Percentiles rank a stretch among this genome's conserved stretches.
Evolutionary conservation across 192 early-diverging fungal genomes (phyloP).

Genomic region (Coemansia reversa): DNA sequence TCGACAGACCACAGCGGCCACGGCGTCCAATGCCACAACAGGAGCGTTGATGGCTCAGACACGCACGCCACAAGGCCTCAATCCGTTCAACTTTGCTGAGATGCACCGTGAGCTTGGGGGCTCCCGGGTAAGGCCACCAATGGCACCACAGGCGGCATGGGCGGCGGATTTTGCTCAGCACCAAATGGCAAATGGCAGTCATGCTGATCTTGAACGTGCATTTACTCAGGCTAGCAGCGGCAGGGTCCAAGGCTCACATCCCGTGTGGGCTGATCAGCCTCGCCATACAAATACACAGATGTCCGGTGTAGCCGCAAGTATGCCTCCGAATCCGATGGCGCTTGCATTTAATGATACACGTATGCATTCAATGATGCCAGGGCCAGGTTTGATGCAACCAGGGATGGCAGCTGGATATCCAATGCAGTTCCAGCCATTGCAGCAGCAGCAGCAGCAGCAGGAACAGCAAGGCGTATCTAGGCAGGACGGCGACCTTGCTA

Average conservation of each 20-base stretch:
- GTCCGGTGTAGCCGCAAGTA: constrained; percentile 7
- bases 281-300: constrained; percentile 38
- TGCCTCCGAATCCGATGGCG: constrained; percentile 40
- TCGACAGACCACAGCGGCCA: constrained; percentile 25
- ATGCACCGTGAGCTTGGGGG: constrained; percentile 68
- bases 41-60: constrained; percentile 29
- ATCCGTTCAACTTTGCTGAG: constrained; percentile 68
- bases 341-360: constrained; percentile 71
- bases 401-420: constrained; percentile 20
- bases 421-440: constrained; percentile 25
- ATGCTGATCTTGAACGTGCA: constrained; percentile 50
- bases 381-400: constrained; percentile 35
- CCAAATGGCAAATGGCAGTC: constrained; percentile 31
- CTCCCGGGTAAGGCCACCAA: constrained; percentile 36
- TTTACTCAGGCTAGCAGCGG: constrained; percentile 26
- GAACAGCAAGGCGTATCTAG: constrained; percentile 23
- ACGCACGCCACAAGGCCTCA: constrained; percentile 18
- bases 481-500: constrained; percentile 64
- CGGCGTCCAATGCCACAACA: constrained; percentile 23
- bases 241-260: constrained; percentile 31
- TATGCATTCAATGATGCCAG: constrained; percentile 47
- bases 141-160: constrained; percentile 59
- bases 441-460: constrained; percentile 28
- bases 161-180: constrained; percentile 69
- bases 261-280: constrained; percentile 58